Conservation (phyloP, 169 alveolate species). For the Babesia gibsoni region DNA sequence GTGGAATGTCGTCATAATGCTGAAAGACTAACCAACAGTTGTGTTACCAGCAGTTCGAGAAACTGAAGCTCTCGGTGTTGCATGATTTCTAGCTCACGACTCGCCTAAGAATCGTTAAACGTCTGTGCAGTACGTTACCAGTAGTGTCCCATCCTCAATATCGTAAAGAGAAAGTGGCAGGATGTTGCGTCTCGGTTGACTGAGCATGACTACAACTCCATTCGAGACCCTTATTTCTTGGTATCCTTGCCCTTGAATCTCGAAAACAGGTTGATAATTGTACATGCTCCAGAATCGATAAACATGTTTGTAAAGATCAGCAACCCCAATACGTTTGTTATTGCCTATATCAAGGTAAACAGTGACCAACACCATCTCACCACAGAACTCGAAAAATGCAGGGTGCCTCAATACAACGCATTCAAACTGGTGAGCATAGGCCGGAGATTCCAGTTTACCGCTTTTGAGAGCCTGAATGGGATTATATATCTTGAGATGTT, state of each 20-base stretch:
- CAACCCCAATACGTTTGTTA: slow-evolving; percentile 75
- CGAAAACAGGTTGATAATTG: slow-evolving; percentile 34
- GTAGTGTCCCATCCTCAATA: slow-evolving; percentile 69
- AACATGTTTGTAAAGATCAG: slow-evolving; percentile 65
- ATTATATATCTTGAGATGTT: not conserved
- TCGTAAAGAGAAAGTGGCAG: slow-evolving; percentile 69
- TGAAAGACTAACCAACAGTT: slow-evolving; percentile 56
- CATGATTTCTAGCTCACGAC: slow-evolving; percentile 58
- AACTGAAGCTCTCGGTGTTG: slow-evolving; percentile 70
- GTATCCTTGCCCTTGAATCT: slow-evolving; percentile 39
- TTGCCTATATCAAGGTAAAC: slow-evolving; percentile 36
- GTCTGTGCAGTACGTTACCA: slow-evolving; percentile 34
- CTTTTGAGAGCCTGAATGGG: slow-evolving; percentile 20
- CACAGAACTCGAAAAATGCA: slow-evolving; percentile 76
- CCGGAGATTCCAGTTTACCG: slow-evolving; percentile 42
- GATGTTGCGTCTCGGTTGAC: slow-evolving; percentile 66
- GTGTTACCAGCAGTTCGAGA: slow-evolving; percentile 71
- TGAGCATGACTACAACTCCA: slow-evolving; percentile 75
- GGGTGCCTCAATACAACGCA: slow-evolving; percentile 71
- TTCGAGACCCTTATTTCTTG: slow-evolving; percentile 71
- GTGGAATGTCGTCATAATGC: not conserved
- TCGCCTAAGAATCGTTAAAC: slow-evolving; percentile 14
- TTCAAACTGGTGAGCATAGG: slow-evolving; percentile 49
- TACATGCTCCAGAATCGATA: slow-evolving; percentile 71
- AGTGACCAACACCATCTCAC: slow-evolving; percentile 20